These are phyloP conservation scores for Bruguiera hainesii DNA, from an alignment of 441 rosid species.

Conservation along the genomic window DNA sequence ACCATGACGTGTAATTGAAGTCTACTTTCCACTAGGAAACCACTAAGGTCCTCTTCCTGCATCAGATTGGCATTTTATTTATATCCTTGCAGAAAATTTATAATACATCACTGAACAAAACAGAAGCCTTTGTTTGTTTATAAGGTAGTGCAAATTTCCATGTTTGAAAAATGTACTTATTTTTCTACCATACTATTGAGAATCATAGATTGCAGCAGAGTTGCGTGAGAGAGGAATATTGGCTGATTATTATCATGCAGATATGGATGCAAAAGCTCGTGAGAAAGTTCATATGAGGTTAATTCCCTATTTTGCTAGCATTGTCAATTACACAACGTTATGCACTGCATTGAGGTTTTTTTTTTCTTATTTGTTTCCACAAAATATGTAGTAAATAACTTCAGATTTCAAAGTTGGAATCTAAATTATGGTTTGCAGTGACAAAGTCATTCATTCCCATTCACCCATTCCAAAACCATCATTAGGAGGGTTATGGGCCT, in stretches of 20 bases:
- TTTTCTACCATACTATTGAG: conserved; percentile 20
- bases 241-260: conserved; percentile 92
- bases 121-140: neutral
- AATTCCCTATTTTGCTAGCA: conserved; percentile 16
- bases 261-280: conserved; percentile 83
- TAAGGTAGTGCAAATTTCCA: conserved; percentile 3
- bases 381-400: no score
- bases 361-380: no score
- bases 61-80: no score
- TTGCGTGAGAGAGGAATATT: conserved; percentile 73
- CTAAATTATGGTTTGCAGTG: no score
- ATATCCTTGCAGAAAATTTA: no score
- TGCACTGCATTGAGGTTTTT: neutral
- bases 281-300: conserved; percentile 88
- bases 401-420: no score
- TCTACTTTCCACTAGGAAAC: no score
- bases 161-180: conserved; percentile 12
- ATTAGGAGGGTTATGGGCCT: no score
- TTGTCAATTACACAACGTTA: neutral
- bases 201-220: conserved; percentile 78
- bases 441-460: no score
- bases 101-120: neutral
- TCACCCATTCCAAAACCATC: no score
- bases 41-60: no score
- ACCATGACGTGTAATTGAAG: no score